Conservation (phyloP, 2,329 filamentous ascomycete species). For the Xylariales sp. region DNA sequence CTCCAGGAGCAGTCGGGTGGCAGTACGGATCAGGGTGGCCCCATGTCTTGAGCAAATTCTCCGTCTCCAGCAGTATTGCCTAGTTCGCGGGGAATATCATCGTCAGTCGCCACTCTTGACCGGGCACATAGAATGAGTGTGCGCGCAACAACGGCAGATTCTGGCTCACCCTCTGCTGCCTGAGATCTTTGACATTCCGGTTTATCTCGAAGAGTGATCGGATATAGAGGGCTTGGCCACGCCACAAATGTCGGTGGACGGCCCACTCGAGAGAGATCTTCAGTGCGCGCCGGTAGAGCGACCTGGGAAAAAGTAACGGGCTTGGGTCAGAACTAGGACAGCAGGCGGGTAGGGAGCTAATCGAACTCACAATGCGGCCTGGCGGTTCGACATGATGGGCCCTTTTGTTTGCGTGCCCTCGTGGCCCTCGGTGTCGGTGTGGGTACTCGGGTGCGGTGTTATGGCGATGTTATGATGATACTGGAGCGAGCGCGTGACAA, state of each 20-base stretch:
- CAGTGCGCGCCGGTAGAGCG: constrained; percentile 89
- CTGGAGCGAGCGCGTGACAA: constrained; percentile 23
- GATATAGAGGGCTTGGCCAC: constrained; percentile 95
- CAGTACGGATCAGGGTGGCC: constrained; percentile 97
- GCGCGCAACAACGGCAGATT: neutral
- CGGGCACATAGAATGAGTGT: constrained; percentile 9
- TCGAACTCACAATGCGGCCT: constrained; percentile 62
- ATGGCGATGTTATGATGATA: constrained; percentile 14
- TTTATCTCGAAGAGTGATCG: constrained; percentile 96
- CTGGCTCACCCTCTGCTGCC: constrained; percentile 79
- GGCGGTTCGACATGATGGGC: constrained; percentile 58
- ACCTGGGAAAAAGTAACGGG: constrained; percentile 55
- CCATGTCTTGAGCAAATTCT: constrained; percentile 89
- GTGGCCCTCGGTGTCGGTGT: constrained; percentile 12
- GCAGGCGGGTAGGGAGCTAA: constrained; percentile 1
- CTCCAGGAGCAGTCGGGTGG: constrained; percentile 91
- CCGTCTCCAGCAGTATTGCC: constrained; percentile 87
- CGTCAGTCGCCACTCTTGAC: constrained; percentile 24
- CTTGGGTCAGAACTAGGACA: constrained; percentile 34
- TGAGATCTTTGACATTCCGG: constrained; percentile 82
- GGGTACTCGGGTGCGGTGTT: constrained; percentile 26
- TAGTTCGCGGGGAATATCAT: constrained; percentile 54
- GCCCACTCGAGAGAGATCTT: constrained; percentile 97
- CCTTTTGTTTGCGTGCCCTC: constrained; percentile 18
- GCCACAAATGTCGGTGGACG: constrained; percentile 92